These are phyloP conservation scores for Salix viminalis DNA, from an alignment of 345 rosid species.

Conservation along the genomic window DNA sequence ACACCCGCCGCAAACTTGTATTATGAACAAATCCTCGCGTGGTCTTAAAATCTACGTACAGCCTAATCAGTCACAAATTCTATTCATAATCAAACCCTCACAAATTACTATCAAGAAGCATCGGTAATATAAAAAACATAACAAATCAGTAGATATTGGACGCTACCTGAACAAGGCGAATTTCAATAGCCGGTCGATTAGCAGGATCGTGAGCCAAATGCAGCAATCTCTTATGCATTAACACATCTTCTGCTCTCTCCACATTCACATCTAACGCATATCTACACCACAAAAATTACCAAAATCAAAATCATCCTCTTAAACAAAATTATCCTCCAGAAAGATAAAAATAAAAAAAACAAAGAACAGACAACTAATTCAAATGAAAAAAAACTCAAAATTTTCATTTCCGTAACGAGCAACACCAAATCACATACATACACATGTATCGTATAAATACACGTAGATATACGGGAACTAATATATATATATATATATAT, in stretches of 20 bases:
- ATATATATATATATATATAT: neutral
- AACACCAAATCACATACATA: neutral
- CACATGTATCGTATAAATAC: neutral
- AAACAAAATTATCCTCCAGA: neutral
- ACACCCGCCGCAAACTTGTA: neutral
- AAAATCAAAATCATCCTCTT: neutral
- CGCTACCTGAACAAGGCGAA: constrained; percentile 67
- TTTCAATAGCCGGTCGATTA: constrained; percentile 53
- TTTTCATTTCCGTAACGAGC: neutral
- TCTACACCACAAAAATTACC: constrained; percentile 30
- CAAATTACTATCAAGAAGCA: neutral
- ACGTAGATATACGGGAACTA: no score
- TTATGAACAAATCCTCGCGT: neutral
- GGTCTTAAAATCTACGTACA: neutral
- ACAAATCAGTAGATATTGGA: neutral
- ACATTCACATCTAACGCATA: constrained; percentile 96
- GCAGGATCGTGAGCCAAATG: constrained; percentile 54
- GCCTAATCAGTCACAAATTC: neutral
- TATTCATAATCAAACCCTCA: neutral
- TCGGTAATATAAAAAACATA: neutral
- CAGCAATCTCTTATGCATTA: constrained; percentile 66
- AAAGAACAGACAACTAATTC: neutral
- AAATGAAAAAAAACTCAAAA: neutral
- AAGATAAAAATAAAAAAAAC: neutral
- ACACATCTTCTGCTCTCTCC: constrained; percentile 94